Conservation (phyloP, 2,329 filamentous ascomycete genomes). For the Trichocomaceae sp. region DNA sequence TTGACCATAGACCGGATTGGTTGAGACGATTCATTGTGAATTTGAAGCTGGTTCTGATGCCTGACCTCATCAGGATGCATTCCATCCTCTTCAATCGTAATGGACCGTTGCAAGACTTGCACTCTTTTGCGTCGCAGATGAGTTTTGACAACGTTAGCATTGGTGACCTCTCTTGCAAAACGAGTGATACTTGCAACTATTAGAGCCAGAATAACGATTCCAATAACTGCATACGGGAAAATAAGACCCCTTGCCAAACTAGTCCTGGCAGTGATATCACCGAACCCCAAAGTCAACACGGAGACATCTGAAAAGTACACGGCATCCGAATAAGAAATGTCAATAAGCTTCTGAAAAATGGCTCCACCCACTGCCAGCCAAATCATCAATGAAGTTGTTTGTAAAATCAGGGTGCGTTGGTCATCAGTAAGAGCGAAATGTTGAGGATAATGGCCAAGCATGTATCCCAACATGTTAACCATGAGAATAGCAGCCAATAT, state of each 20-base stretch:
- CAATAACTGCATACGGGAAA: constrained; percentile 75
- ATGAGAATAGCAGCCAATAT: constrained; percentile 69
- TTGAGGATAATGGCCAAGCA: constrained; percentile 65
- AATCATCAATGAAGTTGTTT: constrained; percentile 77
- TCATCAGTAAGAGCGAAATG: constrained; percentile 71
- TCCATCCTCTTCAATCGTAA: constrained; percentile 31
- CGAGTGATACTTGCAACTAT: constrained; percentile 73
- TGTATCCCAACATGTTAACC: constrained; percentile 72
- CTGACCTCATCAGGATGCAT: constrained; percentile 8
- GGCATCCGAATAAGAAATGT: constrained; percentile 69
- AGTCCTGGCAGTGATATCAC: constrained; percentile 53
- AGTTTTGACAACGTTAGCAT: constrained; percentile 56
- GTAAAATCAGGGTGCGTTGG: constrained; percentile 81
- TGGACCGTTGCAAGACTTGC: constrained; percentile 49
- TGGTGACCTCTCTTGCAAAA: constrained; percentile 54
- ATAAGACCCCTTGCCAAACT: constrained; percentile 62
- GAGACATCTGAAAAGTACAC: constrained; percentile 73
- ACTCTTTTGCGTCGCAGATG: constrained; percentile 52
- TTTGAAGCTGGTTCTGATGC: background rate
- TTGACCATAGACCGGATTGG: constrained; percentile 22
- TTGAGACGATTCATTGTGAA: background rate
- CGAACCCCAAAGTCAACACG: constrained; percentile 56
- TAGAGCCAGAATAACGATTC: constrained; percentile 77
- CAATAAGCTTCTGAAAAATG: constrained; percentile 66
- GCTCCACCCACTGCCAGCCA: constrained; percentile 74